These are phyloP conservation scores for Mycena rosella DNA, from an alignment of 768 basidiomycete genomes.

Conservation along the genomic window DNA sequence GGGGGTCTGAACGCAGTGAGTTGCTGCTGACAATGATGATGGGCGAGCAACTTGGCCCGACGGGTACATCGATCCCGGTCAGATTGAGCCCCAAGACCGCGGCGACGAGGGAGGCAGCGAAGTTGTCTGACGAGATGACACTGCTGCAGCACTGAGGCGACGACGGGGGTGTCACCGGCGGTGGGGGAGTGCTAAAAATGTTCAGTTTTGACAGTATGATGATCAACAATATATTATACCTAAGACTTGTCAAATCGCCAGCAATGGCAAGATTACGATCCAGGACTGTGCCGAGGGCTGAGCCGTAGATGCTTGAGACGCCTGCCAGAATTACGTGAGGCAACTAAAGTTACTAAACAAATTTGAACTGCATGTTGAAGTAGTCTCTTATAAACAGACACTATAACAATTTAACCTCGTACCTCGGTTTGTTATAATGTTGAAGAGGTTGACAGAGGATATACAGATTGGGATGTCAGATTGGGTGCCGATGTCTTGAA, in stretches of 20 bases:
- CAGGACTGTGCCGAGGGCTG: too few species aligned
- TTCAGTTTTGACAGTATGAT: too few species aligned
- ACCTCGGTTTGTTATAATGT: too few species aligned
- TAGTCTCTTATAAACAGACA: too few species aligned
- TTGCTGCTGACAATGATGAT: constrained; percentile 1
- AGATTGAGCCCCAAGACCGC: constrained; percentile 20
- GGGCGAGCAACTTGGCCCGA: constrained; percentile 22
- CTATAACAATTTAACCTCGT: too few species aligned
- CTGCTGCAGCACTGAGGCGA: constrained; percentile 26
- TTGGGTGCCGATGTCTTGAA: too few species aligned
- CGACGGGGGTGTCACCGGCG: constrained; percentile 17
- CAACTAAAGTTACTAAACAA: too few species aligned
- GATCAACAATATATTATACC: too few species aligned
- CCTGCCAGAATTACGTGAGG: not conserved
- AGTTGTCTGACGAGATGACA: constrained; percentile 1
- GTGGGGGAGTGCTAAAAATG: not conserved
- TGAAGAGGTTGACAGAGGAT: not conserved
- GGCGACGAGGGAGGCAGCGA: constrained; percentile 13
- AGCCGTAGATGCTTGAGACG: not conserved
- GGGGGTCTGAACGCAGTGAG: too few species aligned
- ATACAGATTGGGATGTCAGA: too few species aligned
- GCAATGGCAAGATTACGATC: too few species aligned
- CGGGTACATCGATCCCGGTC: constrained; percentile 14
- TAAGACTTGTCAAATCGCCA: too few species aligned
- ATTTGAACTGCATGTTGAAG: constrained; percentile 11